Percentiles rank a stretch among this genome's conserved stretches.
Conservation (phyloP, 208 protist genomes). For the Acanthamoeba castellanii region DNA sequence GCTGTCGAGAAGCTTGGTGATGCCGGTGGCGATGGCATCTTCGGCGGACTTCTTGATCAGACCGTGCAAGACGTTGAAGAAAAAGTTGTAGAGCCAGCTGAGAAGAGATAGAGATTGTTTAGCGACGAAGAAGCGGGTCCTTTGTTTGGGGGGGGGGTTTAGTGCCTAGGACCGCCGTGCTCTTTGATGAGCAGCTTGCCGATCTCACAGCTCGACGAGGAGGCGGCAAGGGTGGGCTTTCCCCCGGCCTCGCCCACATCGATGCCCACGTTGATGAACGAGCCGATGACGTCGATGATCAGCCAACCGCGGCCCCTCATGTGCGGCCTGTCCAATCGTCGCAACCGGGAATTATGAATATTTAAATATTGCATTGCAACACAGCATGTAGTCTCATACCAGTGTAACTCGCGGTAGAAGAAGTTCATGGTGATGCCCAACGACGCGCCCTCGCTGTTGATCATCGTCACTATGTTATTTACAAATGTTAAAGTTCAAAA, state of each 20-base stretch:
- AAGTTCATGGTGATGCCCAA: too few relatives aligned
- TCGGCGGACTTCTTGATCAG: constrained; percentile 38
- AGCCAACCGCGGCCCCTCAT: background rate
- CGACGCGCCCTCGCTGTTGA: too few relatives aligned
- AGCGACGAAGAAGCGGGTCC: background rate
- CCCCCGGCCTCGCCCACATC: background rate
- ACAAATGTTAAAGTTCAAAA: background rate
- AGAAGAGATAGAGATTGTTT: background rate
- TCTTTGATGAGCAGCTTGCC: background rate
- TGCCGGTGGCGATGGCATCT: background rate
- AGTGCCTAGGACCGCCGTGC: background rate
- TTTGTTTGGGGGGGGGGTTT: too few relatives aligned
- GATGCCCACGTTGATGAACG: background rate
- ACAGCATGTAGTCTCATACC: too few relatives aligned
- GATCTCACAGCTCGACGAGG: background rate
- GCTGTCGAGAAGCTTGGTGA: background rate
- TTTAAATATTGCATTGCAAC: too few relatives aligned
- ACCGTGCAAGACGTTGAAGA: background rate
- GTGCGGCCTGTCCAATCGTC: background rate
- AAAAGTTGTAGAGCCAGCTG: constrained; percentile 57
- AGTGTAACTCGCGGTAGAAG: too few relatives aligned
- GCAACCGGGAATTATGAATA: too few relatives aligned
- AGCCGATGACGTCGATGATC: background rate
- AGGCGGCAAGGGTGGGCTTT: background rate
- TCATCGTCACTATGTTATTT: too few relatives aligned